These are phyloP conservation scores for Calcarisporium arbuscula DNA, from an alignment of 2,329 filamentous ascomycete genomes.

Conservation along the genomic window DNA sequence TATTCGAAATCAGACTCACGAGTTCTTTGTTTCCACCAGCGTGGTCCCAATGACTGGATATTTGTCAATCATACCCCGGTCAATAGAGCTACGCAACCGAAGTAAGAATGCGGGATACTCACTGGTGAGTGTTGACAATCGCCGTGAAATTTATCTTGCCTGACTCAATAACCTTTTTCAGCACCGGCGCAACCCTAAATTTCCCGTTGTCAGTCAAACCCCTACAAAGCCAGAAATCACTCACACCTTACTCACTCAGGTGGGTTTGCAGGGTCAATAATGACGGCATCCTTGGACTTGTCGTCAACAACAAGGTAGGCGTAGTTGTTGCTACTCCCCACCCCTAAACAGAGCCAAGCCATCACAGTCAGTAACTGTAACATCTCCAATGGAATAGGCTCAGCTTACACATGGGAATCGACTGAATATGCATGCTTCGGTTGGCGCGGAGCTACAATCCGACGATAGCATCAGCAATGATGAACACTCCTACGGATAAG, in stretches of 20 bases:
- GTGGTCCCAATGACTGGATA: slow-evolving; percentile 79
- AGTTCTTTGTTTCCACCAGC: slow-evolving; percentile 84
- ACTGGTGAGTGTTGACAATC: slow-evolving; percentile 98
- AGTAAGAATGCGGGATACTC: slow-evolving; percentile 28
- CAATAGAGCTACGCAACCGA: no score
- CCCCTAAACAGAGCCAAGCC: slow-evolving; percentile 46
- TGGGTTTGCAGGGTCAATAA: slow-evolving; percentile 76
- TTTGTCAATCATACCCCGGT: slow-evolving; percentile 5
- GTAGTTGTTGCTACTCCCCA: slow-evolving; percentile 74
- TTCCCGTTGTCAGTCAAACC: slow-evolving; percentile 7
- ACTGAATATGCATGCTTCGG: slow-evolving; percentile 70
- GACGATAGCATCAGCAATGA: slow-evolving; percentile 8
- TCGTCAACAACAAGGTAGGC: slow-evolving; percentile 77
- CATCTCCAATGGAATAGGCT: neutral
- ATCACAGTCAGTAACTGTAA: slow-evolving; percentile 5
- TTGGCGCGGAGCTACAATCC: slow-evolving; percentile 14
- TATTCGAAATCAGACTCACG: slow-evolving; percentile 37
- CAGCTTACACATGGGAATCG: slow-evolving; percentile 78
- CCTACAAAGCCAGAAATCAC: neutral
- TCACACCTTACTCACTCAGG: slow-evolving; percentile 52
- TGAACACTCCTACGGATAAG: no score
- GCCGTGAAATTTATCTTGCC: slow-evolving; percentile 76
- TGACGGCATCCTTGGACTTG: slow-evolving; percentile 68
- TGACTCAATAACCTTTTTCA: slow-evolving; percentile 66
- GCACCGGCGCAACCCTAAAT: slow-evolving; percentile 53